phyloP scores from a whole-genome alignment of 768 basidiomycete species.

The Leccinum disarticulatum region DNA sequence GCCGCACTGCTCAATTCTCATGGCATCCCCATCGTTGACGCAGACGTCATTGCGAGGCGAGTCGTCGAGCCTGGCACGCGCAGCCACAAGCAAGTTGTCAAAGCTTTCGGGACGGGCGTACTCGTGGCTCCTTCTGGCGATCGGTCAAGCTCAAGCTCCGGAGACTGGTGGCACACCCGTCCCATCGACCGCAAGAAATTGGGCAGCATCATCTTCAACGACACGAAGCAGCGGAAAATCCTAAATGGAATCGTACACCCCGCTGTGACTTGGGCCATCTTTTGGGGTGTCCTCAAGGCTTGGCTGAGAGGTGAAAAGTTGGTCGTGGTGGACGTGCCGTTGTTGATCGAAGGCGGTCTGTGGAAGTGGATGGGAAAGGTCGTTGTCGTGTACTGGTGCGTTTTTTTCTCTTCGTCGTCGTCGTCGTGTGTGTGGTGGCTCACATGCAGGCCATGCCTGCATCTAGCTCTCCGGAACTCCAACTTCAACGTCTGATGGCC shows the following conservation, averaged over 20 bases:
- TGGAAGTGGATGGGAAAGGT: conserved; percentile 83
- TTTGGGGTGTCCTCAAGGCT: conserved; percentile 36
- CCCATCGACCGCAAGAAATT: too few species aligned
- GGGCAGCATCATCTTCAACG: conserved; percentile 70
- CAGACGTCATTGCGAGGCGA: conserved; percentile 83
- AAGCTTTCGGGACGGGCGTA: conserved; percentile 69
- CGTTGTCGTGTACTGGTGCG: conserved; percentile 90
- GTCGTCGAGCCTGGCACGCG: conserved; percentile 84
- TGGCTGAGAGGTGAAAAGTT: conserved; percentile 81
- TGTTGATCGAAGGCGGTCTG: conserved; percentile 86
- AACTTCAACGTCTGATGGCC: conserved; percentile 77
- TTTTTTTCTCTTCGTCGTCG: background rate
- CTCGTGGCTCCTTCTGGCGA: conserved; percentile 37
- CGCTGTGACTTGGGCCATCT: conserved; percentile 54
- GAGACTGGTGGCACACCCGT: too few species aligned
- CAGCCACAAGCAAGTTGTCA: conserved; percentile 63
- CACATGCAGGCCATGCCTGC: too few species aligned
- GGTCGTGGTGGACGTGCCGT: conserved; percentile 86
- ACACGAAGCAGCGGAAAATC: conserved; percentile 63
- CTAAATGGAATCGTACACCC: conserved; percentile 91
- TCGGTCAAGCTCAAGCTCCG: background rate
- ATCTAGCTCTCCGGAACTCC: conserved; percentile 73
- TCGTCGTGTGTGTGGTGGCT: too few species aligned
- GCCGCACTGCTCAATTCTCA: conserved; percentile 48
- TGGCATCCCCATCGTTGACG: conserved; percentile 81